These are phyloP conservation scores for Saksenaea oblongispora DNA, from an alignment of 371 early-diverging fungal genomes.

Conservation along the genomic window DNA sequence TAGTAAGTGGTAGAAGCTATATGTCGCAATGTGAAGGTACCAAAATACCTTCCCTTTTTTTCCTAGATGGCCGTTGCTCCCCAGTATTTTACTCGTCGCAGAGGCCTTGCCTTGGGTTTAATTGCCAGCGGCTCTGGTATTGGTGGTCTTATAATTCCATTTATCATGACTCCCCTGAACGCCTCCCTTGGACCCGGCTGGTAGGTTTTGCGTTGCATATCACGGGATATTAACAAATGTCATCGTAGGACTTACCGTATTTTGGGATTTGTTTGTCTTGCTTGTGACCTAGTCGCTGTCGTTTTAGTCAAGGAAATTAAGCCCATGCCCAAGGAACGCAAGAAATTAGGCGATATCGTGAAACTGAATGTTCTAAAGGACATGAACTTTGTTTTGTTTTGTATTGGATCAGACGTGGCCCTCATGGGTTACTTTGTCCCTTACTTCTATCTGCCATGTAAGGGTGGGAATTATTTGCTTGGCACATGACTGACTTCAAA, in stretches of 20 bases:
- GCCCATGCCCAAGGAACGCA: constrained; percentile 13
- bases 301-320: constrained; percentile 39
- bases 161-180: constrained; percentile 63
- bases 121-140: constrained; percentile 78
- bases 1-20: background rate
- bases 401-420: constrained; percentile 41
- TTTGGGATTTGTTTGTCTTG: constrained; percentile 53
- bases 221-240: background rate
- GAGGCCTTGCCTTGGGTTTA: constrained; percentile 78
- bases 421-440: constrained; percentile 64
- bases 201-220: constrained; percentile 15
- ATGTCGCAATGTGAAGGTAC: background rate
- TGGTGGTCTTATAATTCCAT: constrained; percentile 75
- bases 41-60: background rate
- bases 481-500: background rate
- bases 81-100: constrained; percentile 74
- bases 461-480: background rate
- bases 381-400: constrained; percentile 43
- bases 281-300: constrained; percentile 33
- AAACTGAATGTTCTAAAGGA: constrained; percentile 48
- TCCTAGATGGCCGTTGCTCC: constrained; percentile 54
- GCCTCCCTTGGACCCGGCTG: constrained; percentile 56
- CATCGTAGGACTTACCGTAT: constrained; percentile 47
- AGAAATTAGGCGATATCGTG: constrained; percentile 38
- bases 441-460: constrained; percentile 56